Percentiles rank a stretch among this genome's conserved stretches.
Conservation (phyloP, 2,329 filamentous ascomycete genomes). For the Fusarium buxicola region DNA sequence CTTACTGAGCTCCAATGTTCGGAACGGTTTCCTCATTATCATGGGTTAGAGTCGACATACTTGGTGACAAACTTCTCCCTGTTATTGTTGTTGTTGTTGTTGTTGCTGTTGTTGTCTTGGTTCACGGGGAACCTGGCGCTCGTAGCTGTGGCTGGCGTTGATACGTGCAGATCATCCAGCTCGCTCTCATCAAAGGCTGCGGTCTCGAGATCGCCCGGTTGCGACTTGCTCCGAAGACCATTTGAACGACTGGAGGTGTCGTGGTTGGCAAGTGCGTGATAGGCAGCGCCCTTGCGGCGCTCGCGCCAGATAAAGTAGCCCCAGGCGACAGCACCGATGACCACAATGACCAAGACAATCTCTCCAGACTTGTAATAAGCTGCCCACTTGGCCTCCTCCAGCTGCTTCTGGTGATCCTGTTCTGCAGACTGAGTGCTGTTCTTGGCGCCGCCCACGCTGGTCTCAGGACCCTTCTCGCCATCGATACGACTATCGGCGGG, state of each 20-base stretch:
- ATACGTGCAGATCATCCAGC: constrained; percentile 69
- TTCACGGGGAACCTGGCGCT: constrained; percentile 68
- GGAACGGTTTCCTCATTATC: not conserved
- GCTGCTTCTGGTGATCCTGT: constrained; percentile 67
- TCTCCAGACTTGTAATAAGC: constrained; percentile 91
- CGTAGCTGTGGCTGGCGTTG: constrained; percentile 57
- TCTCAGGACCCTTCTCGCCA: constrained; percentile 83
- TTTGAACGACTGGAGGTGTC: constrained; percentile 55
- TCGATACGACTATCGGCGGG: constrained; percentile 85
- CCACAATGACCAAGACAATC: constrained; percentile 83
- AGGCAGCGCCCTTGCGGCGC: constrained; percentile 66
- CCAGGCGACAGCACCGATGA: constrained; percentile 78
- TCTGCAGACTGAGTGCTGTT: constrained; percentile 68
- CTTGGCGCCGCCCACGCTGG: constrained; percentile 78
- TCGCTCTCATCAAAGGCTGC: constrained; percentile 75
- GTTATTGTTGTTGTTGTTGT: constrained; percentile 61
- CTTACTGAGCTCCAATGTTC: not conserved
- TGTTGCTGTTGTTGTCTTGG: constrained; percentile 62
- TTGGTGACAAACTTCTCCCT: constrained; percentile 50
- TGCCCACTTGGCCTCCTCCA: constrained; percentile 88
- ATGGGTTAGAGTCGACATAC: constrained; percentile 24
- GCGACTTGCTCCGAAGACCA: constrained; percentile 60
- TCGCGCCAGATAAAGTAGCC: constrained; percentile 77
- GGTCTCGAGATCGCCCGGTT: constrained; percentile 67
- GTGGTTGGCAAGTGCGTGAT: constrained; percentile 61